Evolutionary conservation across 2,329 filamentous ascomycete genomes (phyloP).

Genomic region (Paraconiothyrium sp.): DNA sequence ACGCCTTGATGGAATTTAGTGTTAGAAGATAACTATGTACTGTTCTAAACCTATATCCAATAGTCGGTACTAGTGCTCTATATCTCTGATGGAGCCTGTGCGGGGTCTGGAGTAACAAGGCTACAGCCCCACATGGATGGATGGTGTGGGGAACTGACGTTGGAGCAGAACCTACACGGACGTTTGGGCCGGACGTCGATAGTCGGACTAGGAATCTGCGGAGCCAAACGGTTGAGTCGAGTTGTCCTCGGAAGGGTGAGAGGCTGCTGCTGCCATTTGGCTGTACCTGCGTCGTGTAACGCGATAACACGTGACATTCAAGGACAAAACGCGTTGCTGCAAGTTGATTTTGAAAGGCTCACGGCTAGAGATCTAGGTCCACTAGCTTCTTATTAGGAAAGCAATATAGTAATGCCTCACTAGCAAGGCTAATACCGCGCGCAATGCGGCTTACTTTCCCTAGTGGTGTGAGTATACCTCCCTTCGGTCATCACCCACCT

Average conservation of each 20-base stretch:
- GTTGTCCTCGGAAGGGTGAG: background rate
- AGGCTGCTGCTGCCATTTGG: no score
- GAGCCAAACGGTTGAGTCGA: background rate
- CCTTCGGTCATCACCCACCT: no score
- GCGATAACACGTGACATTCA: no score
- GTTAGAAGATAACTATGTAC: background rate
- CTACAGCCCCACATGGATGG: background rate
- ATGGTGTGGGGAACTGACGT: slow-evolving; percentile 3
- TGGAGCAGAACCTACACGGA: background rate
- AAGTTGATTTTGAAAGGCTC: no score
- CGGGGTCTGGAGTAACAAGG: slow-evolving; percentile 1
- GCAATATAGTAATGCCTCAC: no score
- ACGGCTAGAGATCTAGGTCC: no score
- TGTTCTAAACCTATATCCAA: background rate
- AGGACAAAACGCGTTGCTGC: no score
- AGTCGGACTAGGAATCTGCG: background rate
- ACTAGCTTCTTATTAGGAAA: no score
- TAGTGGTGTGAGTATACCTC: no score
- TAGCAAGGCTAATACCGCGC: no score
- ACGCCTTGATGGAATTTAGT: background rate
- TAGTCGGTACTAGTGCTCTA: background rate
- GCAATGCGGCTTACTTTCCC: no score
- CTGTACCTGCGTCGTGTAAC: no score
- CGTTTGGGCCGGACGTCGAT: background rate
- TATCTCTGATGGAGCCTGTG: background rate